phyloP scores from a whole-genome alignment of 805 yeast genomes.

The Suhomyces faveliae region DNA sequence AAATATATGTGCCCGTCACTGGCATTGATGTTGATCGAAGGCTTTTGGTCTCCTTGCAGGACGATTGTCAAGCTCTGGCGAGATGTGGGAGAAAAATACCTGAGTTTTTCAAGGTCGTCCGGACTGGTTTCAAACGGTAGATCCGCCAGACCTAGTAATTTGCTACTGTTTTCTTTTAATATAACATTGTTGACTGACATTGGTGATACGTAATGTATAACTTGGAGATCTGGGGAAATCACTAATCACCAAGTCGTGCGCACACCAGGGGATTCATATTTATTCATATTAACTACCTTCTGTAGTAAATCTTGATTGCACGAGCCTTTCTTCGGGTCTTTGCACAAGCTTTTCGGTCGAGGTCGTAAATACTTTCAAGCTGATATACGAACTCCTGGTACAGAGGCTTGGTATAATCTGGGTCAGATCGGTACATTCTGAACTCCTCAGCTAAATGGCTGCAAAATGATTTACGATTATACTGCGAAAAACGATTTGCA shows the following conservation, averaged over 20 bases:
- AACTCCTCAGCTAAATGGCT: neutral
- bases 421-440: neutral
- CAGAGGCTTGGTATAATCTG: neutral
- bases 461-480: neutral
- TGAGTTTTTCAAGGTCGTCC: constrained; percentile 20
- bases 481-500: no score
- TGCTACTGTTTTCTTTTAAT: constrained; percentile 15
- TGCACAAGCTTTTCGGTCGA: no score
- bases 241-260: neutral
- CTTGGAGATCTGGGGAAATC: neutral
- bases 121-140: constrained; percentile 20
- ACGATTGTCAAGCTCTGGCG: constrained; percentile 31
- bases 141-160: constrained; percentile 2
- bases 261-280: no score
- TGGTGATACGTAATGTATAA: neutral
- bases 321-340: no score
- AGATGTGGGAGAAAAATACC: constrained; percentile 13
- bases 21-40: constrained; percentile 26
- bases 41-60: constrained; percentile 15
- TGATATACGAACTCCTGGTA: no score
- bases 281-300: no score
- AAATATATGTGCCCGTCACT: constrained; percentile 41
- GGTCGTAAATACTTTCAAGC: no score
- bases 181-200: constrained; percentile 32
- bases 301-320: no score